A percentile compares a stretch with the other conserved stretches of the same genome.
phyloP scores from a whole-genome alignment of 2,329 filamentous ascomycete species.

The Botrytis aclada region DNA sequence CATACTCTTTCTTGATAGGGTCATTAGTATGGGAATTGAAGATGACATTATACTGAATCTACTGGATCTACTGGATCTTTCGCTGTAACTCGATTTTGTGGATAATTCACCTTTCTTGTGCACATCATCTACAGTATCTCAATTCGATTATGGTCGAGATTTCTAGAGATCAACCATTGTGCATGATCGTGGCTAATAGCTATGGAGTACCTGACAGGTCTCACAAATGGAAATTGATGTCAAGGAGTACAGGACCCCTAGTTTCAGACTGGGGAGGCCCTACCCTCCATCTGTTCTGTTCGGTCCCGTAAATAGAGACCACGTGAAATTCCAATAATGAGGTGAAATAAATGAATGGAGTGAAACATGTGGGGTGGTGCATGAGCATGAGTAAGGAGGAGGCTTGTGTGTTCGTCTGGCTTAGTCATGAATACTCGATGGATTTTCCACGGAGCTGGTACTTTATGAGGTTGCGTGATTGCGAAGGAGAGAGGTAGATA shows the following conservation, averaged over 20 bases:
- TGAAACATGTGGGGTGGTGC: not conserved
- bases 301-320: not conserved
- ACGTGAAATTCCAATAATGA: not conserved
- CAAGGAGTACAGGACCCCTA: not conserved
- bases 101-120: not conserved
- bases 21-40: not conserved
- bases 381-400: not conserved
- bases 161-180: not conserved
- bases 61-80: not conserved
- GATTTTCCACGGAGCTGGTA: not conserved
- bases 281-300: not conserved
- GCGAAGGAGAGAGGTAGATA: not conserved
- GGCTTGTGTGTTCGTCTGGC: not conserved
- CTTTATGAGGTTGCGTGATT: not conserved
- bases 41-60: not conserved
- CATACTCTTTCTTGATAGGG: not conserved
- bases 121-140: not conserved
- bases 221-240: not conserved
- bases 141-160: not conserved
- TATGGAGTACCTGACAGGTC: not conserved
- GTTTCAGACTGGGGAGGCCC: not conserved
- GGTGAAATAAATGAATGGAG: not conserved
- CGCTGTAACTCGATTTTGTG: not conserved
- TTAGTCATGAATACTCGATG: not conserved
- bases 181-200: not conserved